Evolutionary conservation across 352 stramenopile genomes (phyloP).

Genomic region (Albugo candida): DNA sequence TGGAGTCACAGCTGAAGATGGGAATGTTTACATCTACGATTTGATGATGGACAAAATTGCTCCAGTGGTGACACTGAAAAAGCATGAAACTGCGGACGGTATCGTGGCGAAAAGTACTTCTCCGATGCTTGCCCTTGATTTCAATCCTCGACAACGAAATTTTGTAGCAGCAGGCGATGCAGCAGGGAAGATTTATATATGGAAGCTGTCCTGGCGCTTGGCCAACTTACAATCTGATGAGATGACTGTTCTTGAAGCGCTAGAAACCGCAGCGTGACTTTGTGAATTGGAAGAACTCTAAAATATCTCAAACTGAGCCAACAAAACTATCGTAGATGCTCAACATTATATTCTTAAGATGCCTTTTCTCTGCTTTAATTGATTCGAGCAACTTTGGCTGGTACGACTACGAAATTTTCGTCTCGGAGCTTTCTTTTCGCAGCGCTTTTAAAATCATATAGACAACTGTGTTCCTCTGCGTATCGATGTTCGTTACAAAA

Average conservation of each 20-base stretch:
- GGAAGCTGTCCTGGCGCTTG: constrained; percentile 69
- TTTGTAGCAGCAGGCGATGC: constrained; percentile 61
- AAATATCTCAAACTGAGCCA: too few relatives aligned
- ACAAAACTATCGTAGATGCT: too few relatives aligned
- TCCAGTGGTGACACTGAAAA: constrained; percentile 17
- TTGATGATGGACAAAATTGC: constrained; percentile 31
- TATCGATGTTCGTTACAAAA: constrained; percentile 83
- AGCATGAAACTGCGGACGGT: neutral
- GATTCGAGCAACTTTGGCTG: constrained; percentile 63
- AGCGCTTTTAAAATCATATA: constrained; percentile 73
- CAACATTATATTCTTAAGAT: too few relatives aligned
- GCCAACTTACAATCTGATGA: constrained; percentile 59
- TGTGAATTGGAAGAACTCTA: too few relatives aligned
- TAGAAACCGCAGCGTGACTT: constrained; percentile 7
- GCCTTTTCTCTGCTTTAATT: constrained; percentile 16
- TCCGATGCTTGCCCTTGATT: constrained; percentile 38
- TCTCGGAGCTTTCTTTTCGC: constrained; percentile 67
- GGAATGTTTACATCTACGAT: constrained; percentile 56
- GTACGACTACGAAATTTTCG: constrained; percentile 64
- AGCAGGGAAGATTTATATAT: constrained; percentile 43
- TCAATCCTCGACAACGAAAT: constrained; percentile 69
- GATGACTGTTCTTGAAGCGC: constrained; percentile 25
- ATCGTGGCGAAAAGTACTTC: neutral
- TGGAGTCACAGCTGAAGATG: constrained; percentile 42
- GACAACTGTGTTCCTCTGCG: constrained; percentile 73